Evolutionary conservation across 768 basidiomycete species (phyloP), one percentile per base, ranked within the genome.

Genomic region (Tricholoma furcatifolium): DNA sequence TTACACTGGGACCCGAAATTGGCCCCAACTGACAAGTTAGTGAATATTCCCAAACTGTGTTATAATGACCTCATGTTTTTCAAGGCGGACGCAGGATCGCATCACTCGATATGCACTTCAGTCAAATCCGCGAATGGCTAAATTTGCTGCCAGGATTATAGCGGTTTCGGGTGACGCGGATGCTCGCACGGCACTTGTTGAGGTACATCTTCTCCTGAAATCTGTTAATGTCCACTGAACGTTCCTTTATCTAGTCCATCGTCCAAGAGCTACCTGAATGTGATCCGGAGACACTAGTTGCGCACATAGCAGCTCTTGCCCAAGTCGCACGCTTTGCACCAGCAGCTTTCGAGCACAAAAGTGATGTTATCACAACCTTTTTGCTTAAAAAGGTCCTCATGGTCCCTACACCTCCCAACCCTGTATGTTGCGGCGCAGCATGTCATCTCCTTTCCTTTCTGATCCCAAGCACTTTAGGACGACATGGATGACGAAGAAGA

Each of bases 141-240:
- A 98, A 66, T 95, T 91, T 66, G 89, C 93, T 1, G 83, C 90
- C 2, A 81, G 93, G 18, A 74, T 90, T 31, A 63, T 96, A 18
- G 81, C 85, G 1, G 79, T 78, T 47, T 76, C 76, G 35, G 81
- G 79, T 59, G 75, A 82, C 41, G 75, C 76, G 6, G 72, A 78
- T 2, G 56, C 74, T 1, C 84, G 85, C 56, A 63, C 66, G 1
- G 69, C 80, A 9, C 72, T 91, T 9, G 74, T 93, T 27, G 82
- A 89, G 59, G 94, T 93, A 57, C 46, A 77, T 66, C 1, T 42
- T 34, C 11, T 36, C 23, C 27, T 11, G 32, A 31, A 43, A 45
- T 18, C 20, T 47, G 18, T 35, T 27, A 35, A 15, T n/a, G 36
- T 27, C 27, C 27, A 7, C 12, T 20, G 30, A 52, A 21, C 23